Evolutionary conservation across 768 basidiomycete species (phyloP), one percentile per base, ranked within the genome.

Genomic region (Botryobasidium botryosum): DNA sequence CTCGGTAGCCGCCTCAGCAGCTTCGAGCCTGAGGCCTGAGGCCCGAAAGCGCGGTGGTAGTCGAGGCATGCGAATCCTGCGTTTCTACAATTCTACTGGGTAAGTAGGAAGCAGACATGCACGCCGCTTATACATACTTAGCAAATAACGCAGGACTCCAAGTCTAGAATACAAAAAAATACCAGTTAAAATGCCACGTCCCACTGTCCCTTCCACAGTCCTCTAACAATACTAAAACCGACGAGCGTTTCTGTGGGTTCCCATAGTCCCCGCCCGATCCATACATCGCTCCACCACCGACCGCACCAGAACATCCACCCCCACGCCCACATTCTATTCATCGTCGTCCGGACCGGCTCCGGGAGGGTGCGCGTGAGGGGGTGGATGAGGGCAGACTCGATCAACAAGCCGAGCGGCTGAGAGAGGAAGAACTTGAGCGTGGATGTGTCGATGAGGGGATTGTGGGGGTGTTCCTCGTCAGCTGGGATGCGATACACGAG

Each of bases 261-360:
- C 25, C 40, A 28, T 26, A 48, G 28, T 18, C 48, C 48, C 18
- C 37, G 21, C 13, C 33, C 33, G 17, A 50, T 20, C 48, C 48
- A 49, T 8, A 39, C 46, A 48, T 49, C 46, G 10, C 47, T 23
- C 47, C 47, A 49, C 18, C 25, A 49, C 24, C 48, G 37, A 6
- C 41, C 44, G n/a, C 36, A 13, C 24, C 49, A 49, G 23, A 49
- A 23, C 37, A 49, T 29, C 45, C 44, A 49, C n/a, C 33, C 37
- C 48, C 48, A 49, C 2, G 48, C 48, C 23, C 47, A 49, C n/a
- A 24, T 18, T 26, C 48, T 36, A 23, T 46, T 38, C 5, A 28
- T 18, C 35, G 29, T n/a, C 2, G 36, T 39, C 27, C 20, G 38
- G 21, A 18, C 24, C 3, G 25, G n/a, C n/a, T n/a, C 21, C n/a